phyloP scores from a whole-genome alignment of 2,329 filamentous ascomycete genomes.

The Venturiaceae sp. region DNA sequence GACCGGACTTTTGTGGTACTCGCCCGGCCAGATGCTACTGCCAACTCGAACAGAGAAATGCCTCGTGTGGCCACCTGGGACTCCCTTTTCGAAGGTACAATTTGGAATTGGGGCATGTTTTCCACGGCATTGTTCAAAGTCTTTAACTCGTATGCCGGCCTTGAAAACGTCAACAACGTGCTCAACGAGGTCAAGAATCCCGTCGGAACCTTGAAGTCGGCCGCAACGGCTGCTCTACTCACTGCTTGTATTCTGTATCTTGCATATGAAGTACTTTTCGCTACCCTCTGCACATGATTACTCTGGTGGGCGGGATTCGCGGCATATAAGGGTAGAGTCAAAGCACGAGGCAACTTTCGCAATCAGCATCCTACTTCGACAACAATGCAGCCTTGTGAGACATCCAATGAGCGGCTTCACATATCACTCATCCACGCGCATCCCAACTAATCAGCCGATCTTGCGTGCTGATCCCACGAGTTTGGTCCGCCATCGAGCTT shows the following conservation, averaged over 20 bases:
- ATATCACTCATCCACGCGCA: too few species aligned
- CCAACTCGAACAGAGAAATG: neutral
- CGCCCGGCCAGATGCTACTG: slow-evolving; percentile 23
- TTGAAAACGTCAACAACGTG: slow-evolving; percentile 50
- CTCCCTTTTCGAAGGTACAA: slow-evolving; percentile 7
- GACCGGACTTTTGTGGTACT: slow-evolving; percentile 51
- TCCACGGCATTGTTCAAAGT: slow-evolving; percentile 59
- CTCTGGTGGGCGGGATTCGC: neutral
- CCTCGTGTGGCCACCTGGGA: slow-evolving; percentile 7
- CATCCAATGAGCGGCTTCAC: neutral
- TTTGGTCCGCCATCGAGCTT: neutral
- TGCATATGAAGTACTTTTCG: too few species aligned
- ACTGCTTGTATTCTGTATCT: slow-evolving; percentile 16
- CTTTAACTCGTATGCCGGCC: slow-evolving; percentile 61
- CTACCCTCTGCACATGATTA: too few species aligned
- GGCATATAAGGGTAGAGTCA: neutral
- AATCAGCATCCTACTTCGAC: neutral
- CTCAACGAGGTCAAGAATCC: slow-evolving; percentile 57
- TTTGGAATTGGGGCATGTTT: slow-evolving; percentile 10
- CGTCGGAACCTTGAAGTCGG: slow-evolving; percentile 53
- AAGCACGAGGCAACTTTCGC: neutral
- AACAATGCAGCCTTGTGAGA: neutral
- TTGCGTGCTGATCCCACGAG: too few species aligned
- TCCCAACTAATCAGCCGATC: neutral
- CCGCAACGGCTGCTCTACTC: slow-evolving; percentile 51